Evolutionary conservation across 1,284 basidiomycete species (phyloP), one percentile per base, ranked within the genome.

Genomic region (Volvariella surrecta): DNA sequence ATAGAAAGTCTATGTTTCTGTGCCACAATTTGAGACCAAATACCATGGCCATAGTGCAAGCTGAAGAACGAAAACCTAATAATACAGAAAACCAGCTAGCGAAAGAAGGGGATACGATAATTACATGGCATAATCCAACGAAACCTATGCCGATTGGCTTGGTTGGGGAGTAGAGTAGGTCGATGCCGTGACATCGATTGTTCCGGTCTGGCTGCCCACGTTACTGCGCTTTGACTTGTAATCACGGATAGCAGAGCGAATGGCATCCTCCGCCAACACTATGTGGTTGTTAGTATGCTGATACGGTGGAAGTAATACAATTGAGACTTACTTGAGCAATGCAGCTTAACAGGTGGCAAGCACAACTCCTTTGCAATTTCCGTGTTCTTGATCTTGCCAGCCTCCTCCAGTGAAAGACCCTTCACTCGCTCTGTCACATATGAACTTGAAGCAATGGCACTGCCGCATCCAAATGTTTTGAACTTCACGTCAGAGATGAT

Each of bases 371-470:
- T 94, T 7, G 96, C 96, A 59, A 99, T 99, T 64, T 99, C 96
- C 6, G 95, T 99, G 72, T 99, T 99, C 69, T 94, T 96, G 58
- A 99, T 97, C 59, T 86, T 82, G 45, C 89, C 90, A 10, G 96
- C 96, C 52, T 95, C 89, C 45, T 98, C 94, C 45, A 99, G 69
- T 13, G 85, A 85, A 54, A 99, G 74, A 18, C 96, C 96, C 70
- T 88, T 96, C 53, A 99, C 94, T 42, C 93, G 86, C 70, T 99
- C 95, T 15, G 95, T 99, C 87, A 96, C 92, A 64, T 93, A 97
- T 9, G 89, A 92, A 58, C 88, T 92, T 2, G 91, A 95, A 1
- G 96, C 96, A 51, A 99, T 99, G 52, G 95, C 96, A 50, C 90
- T 95, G 45, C 96, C 91, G 62, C 91, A 95, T 11, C 93, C 93